phyloP scores from a whole-genome alignment of 1,139 yeast genomes.

The Zhuliangozyma parablackwelliae region DNA sequence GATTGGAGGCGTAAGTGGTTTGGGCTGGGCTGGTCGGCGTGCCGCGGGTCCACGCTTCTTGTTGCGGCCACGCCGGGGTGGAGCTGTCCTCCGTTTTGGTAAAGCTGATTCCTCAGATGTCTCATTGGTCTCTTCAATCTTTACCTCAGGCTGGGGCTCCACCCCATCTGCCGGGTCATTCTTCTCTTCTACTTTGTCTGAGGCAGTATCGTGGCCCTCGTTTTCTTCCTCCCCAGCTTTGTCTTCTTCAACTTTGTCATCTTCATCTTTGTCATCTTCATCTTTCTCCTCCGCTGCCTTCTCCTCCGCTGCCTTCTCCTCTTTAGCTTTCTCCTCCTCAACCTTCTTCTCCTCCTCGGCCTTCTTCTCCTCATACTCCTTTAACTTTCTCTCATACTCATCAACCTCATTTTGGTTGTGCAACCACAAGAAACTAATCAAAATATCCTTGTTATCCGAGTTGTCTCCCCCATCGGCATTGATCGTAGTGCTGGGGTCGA shows the following conservation, averaged over 20 bases:
- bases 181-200: not conserved
- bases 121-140: too few relatives aligned
- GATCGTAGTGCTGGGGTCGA: conserved; percentile 20
- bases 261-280: conserved; percentile 16
- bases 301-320: conserved; percentile 42
- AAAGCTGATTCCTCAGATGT: conserved; percentile 2
- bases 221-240: conserved; percentile 5
- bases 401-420: conserved; percentile 51
- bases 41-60: conserved; percentile 18
- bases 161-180: conserved; percentile 9
- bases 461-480: conserved; percentile 23
- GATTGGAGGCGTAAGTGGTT: conserved; percentile 23
- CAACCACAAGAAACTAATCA: conserved; percentile 63
- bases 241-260: conserved; percentile 41
- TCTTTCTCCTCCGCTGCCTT: conserved; percentile 5
- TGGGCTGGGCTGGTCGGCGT: conserved; percentile 19
- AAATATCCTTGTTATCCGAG: conserved; percentile 40
- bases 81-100: conserved; percentile 15
- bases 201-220: conserved; percentile 11
- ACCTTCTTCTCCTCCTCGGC: conserved; percentile 9
- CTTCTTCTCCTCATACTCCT: conserved; percentile 25
- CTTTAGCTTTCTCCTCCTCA: conserved; percentile 33
- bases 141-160: too few relatives aligned
- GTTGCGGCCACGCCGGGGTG: conserved; percentile 19
- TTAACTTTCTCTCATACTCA: conserved; percentile 38